These are phyloP conservation scores for Paecilomyces sp. DNA, from an alignment of 2,329 filamentous ascomycete genomes.

Conservation along the genomic window DNA sequence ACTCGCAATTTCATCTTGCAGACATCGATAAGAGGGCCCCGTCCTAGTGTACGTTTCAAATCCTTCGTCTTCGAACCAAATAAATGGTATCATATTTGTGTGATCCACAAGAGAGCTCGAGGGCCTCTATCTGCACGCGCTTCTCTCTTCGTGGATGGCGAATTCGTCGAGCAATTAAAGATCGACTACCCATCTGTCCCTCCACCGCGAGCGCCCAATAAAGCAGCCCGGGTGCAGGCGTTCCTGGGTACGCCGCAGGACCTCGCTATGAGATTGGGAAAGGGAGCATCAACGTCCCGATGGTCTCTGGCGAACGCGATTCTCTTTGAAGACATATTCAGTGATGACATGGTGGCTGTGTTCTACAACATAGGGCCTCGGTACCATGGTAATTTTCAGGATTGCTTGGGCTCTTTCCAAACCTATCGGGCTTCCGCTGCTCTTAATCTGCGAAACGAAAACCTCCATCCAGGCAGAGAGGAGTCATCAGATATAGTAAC, in stretches of 20 bases:
- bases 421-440: slow-evolving; percentile 92
- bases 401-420: slow-evolving; percentile 90
- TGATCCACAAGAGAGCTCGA: slow-evolving; percentile 76
- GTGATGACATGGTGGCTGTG: slow-evolving; percentile 86
- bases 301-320: slow-evolving; percentile 90
- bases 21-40: slow-evolving; percentile 78
- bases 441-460: slow-evolving; percentile 84
- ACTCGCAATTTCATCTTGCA: slow-evolving; percentile 92
- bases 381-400: slow-evolving; percentile 94
- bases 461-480: slow-evolving; percentile 80
- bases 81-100: slow-evolving; percentile 86
- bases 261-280: slow-evolving; percentile 67
- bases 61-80: slow-evolving; percentile 67
- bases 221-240: slow-evolving; percentile 63
- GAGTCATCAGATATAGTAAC: slow-evolving; percentile 85
- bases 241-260: slow-evolving; percentile 91
- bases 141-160: slow-evolving; percentile 82
- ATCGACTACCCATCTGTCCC: slow-evolving; percentile 79
- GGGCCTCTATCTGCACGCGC: slow-evolving; percentile 72
- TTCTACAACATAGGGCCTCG: slow-evolving; percentile 82
- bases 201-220: slow-evolving; percentile 50
- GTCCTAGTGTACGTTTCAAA: slow-evolving; percentile 91
- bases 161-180: slow-evolving; percentile 87
- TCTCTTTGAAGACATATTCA: slow-evolving; percentile 77
- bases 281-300: slow-evolving; percentile 65